phyloP scores from a whole-genome alignment of 2,329 filamentous ascomycete species.

The Lomentospora prolificans region DNA sequence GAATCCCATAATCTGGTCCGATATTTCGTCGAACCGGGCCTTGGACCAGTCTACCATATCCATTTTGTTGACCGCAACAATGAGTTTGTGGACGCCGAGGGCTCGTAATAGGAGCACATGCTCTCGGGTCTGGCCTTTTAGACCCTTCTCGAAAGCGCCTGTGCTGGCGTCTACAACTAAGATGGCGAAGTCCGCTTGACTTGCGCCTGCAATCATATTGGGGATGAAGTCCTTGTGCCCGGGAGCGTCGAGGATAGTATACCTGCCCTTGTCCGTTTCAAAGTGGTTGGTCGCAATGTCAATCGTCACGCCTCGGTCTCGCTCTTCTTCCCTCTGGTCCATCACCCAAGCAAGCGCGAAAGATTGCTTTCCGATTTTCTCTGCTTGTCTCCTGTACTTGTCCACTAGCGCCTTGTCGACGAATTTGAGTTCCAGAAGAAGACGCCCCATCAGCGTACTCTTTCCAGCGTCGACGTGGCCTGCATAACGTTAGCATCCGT shows the following conservation, averaged over 20 bases:
- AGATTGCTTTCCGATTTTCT: conserved; percentile 85
- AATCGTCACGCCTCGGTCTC: conserved; percentile 84
- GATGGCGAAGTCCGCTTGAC: conserved; percentile 91
- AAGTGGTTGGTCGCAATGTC: conserved; percentile 95
- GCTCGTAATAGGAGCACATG: conserved; percentile 84
- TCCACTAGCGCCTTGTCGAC: conserved; percentile 84
- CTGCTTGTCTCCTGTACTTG: conserved; percentile 78
- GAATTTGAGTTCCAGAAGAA: conserved; percentile 79
- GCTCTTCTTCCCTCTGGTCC: conserved; percentile 83
- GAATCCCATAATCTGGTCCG: conserved; percentile 73
- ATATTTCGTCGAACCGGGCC: conserved; percentile 75
- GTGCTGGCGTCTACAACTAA: conserved; percentile 86
- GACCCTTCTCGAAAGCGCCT: conserved; percentile 85
- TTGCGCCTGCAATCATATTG: conserved; percentile 97
- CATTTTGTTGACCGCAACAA: conserved; percentile 93
- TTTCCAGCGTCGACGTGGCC: conserved; percentile 97
- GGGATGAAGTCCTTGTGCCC: conserved; percentile 94
- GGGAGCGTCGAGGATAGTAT: conserved; percentile 91
- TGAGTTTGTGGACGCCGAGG: conserved; percentile 77
- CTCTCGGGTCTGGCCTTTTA: conserved; percentile 90
- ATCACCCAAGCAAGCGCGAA: conserved; percentile 97
- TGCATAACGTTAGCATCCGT: conserved; percentile 23
- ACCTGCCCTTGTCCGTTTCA: conserved; percentile 74
- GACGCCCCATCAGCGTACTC: conserved; percentile 92
- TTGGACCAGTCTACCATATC: conserved; percentile 78